Percentiles rank a stretch among this genome's conserved stretches.
These are phyloP conservation scores for Penicillium steckii DNA, from an alignment of 495 filamentous ascomycete genomes.

Conservation along the genomic window DNA sequence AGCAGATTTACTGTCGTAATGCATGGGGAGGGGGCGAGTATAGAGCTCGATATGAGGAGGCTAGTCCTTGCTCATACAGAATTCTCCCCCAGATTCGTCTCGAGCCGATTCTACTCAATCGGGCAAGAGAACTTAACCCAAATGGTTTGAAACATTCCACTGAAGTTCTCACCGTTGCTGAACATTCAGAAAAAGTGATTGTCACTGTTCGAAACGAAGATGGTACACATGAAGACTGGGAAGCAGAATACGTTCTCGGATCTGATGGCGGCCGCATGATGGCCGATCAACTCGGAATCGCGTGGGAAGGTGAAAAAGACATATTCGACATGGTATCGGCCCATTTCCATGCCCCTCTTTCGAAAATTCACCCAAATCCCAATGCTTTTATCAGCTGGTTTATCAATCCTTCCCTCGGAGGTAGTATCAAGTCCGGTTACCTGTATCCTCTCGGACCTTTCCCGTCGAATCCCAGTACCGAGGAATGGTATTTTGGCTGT, in stretches of 20 bases:
- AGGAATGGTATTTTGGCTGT: conserved; percentile 25
- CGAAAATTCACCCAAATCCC: conserved; percentile 21
- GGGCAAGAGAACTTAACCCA: conserved; percentile 16
- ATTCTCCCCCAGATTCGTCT: conserved; percentile 17
- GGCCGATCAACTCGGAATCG: conserved; percentile 8
- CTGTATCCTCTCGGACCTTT: conserved; percentile 19
- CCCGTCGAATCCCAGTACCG: conserved; percentile 14
- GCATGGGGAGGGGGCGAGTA: conserved; percentile 19
- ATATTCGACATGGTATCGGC: conserved; percentile 23
- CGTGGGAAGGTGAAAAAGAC: conserved; percentile 15
- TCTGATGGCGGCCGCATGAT: conserved; percentile 16
- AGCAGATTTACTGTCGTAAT: conserved; percentile 13
- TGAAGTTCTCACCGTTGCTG: conserved; percentile 6
- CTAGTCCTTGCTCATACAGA: conserved; percentile 12
- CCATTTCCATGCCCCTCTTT: conserved; percentile 16
- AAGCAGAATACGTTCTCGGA: conserved; percentile 15
- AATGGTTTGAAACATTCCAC: conserved; percentile 7
- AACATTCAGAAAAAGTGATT: conserved; percentile 4
- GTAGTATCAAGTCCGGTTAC: conserved; percentile 18
- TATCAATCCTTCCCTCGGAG: conserved; percentile 18
- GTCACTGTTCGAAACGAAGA: background rate
- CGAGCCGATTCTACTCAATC: conserved; percentile 17
- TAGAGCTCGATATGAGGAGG: conserved; percentile 4
- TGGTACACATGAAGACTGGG: background rate
- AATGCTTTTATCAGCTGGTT: conserved; percentile 25